Evolutionary conservation across 768 basidiomycete genomes (phyloP), one percentile per base, ranked within the genome.

Genomic region (Mrakia frigida): DNA sequence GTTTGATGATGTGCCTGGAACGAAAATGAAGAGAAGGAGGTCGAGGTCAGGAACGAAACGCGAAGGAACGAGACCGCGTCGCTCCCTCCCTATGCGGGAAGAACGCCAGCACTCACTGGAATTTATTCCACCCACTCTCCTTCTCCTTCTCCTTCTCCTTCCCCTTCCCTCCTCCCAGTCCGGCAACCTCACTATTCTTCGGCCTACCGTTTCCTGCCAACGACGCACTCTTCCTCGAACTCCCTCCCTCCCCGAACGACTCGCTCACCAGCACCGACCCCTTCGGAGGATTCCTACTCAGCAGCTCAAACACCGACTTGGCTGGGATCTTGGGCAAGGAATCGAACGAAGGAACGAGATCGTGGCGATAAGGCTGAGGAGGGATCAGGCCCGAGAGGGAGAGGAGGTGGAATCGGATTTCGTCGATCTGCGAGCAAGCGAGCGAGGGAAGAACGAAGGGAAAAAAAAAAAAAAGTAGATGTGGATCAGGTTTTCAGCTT

Each of bases 271-370:
- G 5, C 4, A 37, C 61, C 14, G 60, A 61, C 61, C 18, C 46
- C n/a, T n/a, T n/a, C 18, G 46, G 56, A 56, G 25, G 25, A 6
- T 56, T 56, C 25, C 56, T 25, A 25, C 13, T 18, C 9, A 63
- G 61, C 10, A 33, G 61, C 14, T 63, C 61, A 21, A 63, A 63
- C 13, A 63, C 61, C 6, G 61, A 63, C 21, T 23, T 63, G 61
- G 33, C 5, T 5, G 28, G 33, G 9, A 21, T 37, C 31, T 31
- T 33, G 18, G 61, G 61, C 7, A 37, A 21, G 6, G 33, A n/a
- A 13, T 63, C 61, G 61, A 63, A 63, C 14, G 61, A 63, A 31
- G 61, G 61, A 9, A 63, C 61, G 61, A 63, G 61, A 11, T 63
- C 61, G 61, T 31, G 61, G 21, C 61, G 61, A 7, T 33, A 31